Evolutionary conservation across 345 rosid genomes (phyloP), one percentile per base, ranked within the genome.

Genomic region (Microcos paniculata): DNA sequence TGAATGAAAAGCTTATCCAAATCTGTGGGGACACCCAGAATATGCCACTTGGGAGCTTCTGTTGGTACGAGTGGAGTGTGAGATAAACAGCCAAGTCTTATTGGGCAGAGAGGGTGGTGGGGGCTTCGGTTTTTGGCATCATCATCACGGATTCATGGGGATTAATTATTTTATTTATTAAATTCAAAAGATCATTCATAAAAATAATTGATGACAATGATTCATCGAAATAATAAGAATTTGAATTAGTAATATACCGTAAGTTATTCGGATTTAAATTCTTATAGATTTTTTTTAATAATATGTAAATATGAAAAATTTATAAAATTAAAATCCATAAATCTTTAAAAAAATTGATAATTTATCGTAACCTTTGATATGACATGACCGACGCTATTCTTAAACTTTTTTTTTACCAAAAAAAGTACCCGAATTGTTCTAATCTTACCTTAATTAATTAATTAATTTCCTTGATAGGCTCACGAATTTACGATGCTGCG

Each of bases 41-140:
- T 72, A 73, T 64, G 82, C 78, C 71, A 70, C 76, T 33, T 49
- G 65, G 68, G 30, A 55, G 6, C 71, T 31, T 18, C 35, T 53
- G 53, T 38, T 23, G 45, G 14, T 3, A 6, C 49, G 31, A 48
- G 76, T 63, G 70, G 30, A 40, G 1, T n/a, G 31, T 19, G 4
- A 4, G 56, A 9, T 9, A 24, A 65, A 48, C 45, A 53, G 53
- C 35, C 23, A 70, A 31, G 62, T 40, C 46, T 23, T 19, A 70
- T 70, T 53, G 71, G 64, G 9, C 56, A 15, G 30, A 33, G 26
- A 3, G 58, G 18, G 51, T 15, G 70, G 78, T 19, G 28, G 45
- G 26, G 59, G 35, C 19, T 4, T 14, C 5, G 6, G 6, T 6
- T 48, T 14, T 24, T 42, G 80, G 72, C 57, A 38, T 56, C 59